Conservation (phyloP, 192 early-diverging fungal genomes). For the Diversispora epigaea region DNA sequence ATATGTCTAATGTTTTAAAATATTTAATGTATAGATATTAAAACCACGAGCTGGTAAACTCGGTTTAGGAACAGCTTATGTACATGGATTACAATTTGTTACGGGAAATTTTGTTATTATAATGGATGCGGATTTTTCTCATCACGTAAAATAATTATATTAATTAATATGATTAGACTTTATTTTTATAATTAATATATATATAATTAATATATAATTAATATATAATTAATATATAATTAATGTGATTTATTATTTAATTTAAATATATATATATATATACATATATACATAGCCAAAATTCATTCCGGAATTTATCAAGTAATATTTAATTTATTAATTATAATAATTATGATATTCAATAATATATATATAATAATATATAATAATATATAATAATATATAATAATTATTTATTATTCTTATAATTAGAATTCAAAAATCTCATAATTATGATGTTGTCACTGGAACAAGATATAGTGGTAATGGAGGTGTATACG, state of each 20-base stretch:
- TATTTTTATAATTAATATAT: too few species aligned
- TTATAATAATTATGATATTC: neutral
- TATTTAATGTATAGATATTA: conserved; percentile 56
- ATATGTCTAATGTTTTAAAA: neutral
- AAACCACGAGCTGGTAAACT: conserved; percentile 94
- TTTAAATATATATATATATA: neutral
- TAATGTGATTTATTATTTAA: neutral
- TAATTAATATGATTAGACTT: neutral
- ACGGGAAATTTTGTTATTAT: conserved; percentile 96
- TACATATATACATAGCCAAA: conserved; percentile 66
- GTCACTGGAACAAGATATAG: conserved; percentile 93
- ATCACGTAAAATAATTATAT: conserved; percentile 68
- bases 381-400: too few species aligned
- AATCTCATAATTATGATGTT: conserved; percentile 81
- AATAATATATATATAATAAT: too few species aligned
- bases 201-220: neutral
- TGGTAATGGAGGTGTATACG: conserved; percentile 89
- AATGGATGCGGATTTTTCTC: conserved; percentile 99
- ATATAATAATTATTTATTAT: too few species aligned
- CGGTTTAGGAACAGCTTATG: conserved; percentile 92
- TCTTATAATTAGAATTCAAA: conserved; percentile 61
- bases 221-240: neutral
- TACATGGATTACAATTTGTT: conserved; percentile 90
- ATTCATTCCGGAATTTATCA: conserved; percentile 94
- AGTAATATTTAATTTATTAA: conserved; percentile 41